Evolutionary conservation across 2,329 filamentous ascomycete species (phyloP), one percentile per base, ranked within the genome.

Genomic region (Trichophyton simii): DNA sequence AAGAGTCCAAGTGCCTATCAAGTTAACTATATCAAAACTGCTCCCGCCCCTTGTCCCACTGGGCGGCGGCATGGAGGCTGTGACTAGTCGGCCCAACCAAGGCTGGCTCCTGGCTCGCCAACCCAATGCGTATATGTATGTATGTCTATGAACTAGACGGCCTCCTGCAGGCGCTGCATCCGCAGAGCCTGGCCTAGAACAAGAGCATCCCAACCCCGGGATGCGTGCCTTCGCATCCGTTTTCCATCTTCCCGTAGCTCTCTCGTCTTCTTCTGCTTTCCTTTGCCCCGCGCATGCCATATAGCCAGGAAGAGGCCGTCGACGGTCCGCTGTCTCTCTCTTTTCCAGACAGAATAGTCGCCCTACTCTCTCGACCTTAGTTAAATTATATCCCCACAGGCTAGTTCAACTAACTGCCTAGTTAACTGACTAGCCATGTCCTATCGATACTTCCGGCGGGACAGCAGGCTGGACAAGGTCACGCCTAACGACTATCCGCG

Each of bases 401-500:
- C 28, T 31, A 31, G 28, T 31, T 31, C 28, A 7, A 31, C 28
- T 31, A 31, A 9, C 31, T 25, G 2, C 22, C 18, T 11, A 34
- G 28, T 20, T 18, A 31, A 31, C 28, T 31, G 28, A 31, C 28
- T 31, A 38, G 28, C 54, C 28, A 57, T 57, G 54, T 42, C 54
- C 8, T 42, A 34, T 42, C 46, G 46, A 15, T 52, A 52, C 46
- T 25, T 22, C 20, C 46, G 46, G 46, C 20, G 46, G 22, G 20
- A 52, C 8, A 25, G 46, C 20, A 25, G 20, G 54, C 41, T 22
- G 20, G 57, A 25, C 9, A 42, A 34, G 20, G 25, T 31, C 15
- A 60, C 57, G 31, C 61, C 60, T 20, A 59, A 63, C 46, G 57
- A 65, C 44, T 66, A 62, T 34, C 66, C 66, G 18, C 63, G 64